phyloP scores from a whole-genome alignment of 306 rosid species.

The barrel medic (Medicago truncatula) region DNA sequence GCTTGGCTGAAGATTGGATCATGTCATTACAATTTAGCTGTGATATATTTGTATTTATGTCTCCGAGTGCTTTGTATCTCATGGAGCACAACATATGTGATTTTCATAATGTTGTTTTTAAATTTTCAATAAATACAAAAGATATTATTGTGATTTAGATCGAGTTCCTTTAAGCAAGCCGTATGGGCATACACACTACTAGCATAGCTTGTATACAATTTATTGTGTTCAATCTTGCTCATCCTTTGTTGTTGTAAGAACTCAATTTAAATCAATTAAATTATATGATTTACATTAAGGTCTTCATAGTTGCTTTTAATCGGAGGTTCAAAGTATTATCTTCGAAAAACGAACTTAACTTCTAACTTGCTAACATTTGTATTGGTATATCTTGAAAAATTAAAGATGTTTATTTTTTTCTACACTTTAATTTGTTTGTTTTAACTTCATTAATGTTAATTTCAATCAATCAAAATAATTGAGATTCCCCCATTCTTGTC shows the following conservation, averaged over 20 bases:
- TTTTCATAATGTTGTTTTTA: constrained; percentile 14
- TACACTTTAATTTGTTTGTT: constrained; percentile 4
- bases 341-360: too few relatives aligned
- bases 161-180: background rate
- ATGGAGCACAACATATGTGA: constrained; percentile 34
- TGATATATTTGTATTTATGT: constrained; percentile 8
- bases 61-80: constrained; percentile 34
- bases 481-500: constrained; percentile 13
- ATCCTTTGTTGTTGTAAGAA: background rate
- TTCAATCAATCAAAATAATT: constrained; percentile 6
- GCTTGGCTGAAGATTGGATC: constrained; percentile 28
- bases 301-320: too few relatives aligned
- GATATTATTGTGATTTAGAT: constrained; percentile 28
- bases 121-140: constrained; percentile 45
- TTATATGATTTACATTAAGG: too few relatives aligned
- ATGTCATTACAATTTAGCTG: constrained; percentile 32
- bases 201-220: background rate
- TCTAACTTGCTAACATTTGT: too few relatives aligned
- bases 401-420: background rate
- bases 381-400: too few relatives aligned
- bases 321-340: too few relatives aligned
- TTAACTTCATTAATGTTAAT: constrained; percentile 24
- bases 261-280: background rate
- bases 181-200: constrained; percentile 1
- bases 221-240: background rate